Evolutionary conservation across 768 basidiomycete species (phyloP).

Genomic region (Rhodosporidiobolus odoratus): DNA sequence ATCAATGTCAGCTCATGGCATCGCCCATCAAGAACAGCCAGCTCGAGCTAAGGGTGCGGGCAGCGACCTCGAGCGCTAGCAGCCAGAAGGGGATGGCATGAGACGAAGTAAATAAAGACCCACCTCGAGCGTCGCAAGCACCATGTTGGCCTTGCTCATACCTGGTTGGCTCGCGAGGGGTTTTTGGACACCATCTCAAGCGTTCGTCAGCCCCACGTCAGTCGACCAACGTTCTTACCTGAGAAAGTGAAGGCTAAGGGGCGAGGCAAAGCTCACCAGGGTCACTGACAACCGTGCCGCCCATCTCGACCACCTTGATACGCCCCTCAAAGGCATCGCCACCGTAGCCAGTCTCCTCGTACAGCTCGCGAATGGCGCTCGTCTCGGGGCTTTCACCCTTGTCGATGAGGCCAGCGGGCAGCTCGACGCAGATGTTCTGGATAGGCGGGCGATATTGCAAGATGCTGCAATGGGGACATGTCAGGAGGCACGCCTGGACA

Average conservation of each 20-base stretch:
- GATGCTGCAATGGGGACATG: slow-evolving; percentile 57
- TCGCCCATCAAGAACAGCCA: too few species aligned
- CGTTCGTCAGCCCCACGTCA: background rate
- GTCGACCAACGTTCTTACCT: too few species aligned
- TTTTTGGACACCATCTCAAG: background rate
- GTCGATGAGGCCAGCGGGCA: slow-evolving; percentile 73
- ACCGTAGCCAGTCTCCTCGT: slow-evolving; percentile 87
- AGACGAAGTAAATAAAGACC: background rate
- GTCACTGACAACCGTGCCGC: slow-evolving; percentile 52
- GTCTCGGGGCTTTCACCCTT: slow-evolving; percentile 72
- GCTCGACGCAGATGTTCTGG: slow-evolving; percentile 49
- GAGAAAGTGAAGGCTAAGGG: background rate
- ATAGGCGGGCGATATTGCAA: slow-evolving; percentile 90
- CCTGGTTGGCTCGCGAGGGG: slow-evolving; percentile 51
- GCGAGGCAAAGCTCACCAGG: slow-evolving; percentile 11
- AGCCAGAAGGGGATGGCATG: background rate
- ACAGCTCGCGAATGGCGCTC: slow-evolving; percentile 78
- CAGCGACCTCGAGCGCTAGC: too few species aligned
- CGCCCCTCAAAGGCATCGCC: slow-evolving; percentile 48
- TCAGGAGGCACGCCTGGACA: background rate
- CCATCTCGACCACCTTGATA: slow-evolving; percentile 55
- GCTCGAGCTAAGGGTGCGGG: too few species aligned
- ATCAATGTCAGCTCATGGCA: background rate
- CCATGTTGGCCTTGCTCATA: slow-evolving; percentile 92
- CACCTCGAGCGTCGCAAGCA: slow-evolving; percentile 63